Percentiles rank a stretch among this genome's conserved stretches.
Evolutionary conservation across 345 rosid species (phyloP).

Genomic region (Salix koriyanagi): DNA sequence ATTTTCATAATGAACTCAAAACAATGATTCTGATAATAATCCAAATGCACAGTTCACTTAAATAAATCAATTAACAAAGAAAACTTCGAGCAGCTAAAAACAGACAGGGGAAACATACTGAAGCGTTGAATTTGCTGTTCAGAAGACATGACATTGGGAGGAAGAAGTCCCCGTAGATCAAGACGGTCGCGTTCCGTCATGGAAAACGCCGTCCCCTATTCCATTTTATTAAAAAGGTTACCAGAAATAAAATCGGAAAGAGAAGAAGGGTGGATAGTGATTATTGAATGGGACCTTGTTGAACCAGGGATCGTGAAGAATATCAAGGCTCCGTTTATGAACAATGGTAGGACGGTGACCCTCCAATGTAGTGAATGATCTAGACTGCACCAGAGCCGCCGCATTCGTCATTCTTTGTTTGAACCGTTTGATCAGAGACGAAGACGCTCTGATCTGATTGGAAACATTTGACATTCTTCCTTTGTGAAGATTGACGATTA

Average conservation of each 20-base stretch:
- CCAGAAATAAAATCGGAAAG: neutral
- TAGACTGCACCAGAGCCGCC: slow-evolving; percentile 21
- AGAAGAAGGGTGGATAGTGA: neutral
- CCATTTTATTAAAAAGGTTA: neutral
- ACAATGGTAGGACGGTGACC: slow-evolving; percentile 87
- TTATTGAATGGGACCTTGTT: slow-evolving; percentile 50
- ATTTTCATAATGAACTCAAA: neutral
- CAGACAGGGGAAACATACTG: slow-evolving; percentile 42
- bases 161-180: slow-evolving; percentile 94
- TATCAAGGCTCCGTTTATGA: slow-evolving; percentile 92
- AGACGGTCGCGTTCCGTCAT: slow-evolving; percentile 95
- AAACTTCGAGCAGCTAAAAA: neutral
- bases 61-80: neutral
- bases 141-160: slow-evolving; percentile 79
- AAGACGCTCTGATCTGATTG: slow-evolving; percentile 45
- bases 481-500: neutral
- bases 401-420: slow-evolving; percentile 23
- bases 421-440: slow-evolving; percentile 44
- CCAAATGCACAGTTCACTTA: neutral
- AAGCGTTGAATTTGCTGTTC: slow-evolving; percentile 90
- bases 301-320: slow-evolving; percentile 99
- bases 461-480: slow-evolving; percentile 23
- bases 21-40: too few species aligned
- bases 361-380: slow-evolving; percentile 78
- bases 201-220: slow-evolving; percentile 88